Evolutionary conservation across 805 yeast genomes (phyloP).

Genomic region (Sugiyamaella lignohabitans): DNA sequence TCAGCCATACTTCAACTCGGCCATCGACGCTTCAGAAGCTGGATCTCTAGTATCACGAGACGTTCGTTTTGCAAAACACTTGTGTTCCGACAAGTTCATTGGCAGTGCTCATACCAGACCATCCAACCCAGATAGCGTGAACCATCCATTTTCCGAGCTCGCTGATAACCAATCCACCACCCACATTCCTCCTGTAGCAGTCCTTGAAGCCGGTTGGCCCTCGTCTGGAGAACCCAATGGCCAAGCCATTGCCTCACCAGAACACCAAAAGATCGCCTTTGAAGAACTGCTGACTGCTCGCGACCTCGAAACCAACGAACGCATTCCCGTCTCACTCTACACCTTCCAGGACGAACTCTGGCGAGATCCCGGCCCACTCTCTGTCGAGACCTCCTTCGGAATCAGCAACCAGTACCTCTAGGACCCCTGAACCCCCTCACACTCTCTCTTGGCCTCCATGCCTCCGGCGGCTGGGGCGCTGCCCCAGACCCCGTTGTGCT

Average conservation of each 20-base stretch:
- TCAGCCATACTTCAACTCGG: constrained; percentile 62
- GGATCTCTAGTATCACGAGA: constrained; percentile 62
- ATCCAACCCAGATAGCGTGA: not conserved
- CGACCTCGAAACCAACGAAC: constrained; percentile 8
- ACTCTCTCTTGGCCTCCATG: too few species aligned
- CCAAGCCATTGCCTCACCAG: constrained; percentile 62
- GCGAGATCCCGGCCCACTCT: constrained; percentile 20
- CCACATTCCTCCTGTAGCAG: constrained; percentile 38
- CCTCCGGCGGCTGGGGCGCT: too few species aligned
- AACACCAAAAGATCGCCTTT: constrained; percentile 64
- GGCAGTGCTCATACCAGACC: constrained; percentile 17
- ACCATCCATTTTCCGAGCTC: not conserved
- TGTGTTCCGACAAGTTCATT: constrained; percentile 40
- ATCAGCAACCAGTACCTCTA: constrained; percentile 11
- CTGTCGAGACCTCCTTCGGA: constrained; percentile 21
- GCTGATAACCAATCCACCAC: not conserved
- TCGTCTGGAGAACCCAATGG: constrained; percentile 64
- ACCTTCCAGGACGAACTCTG: constrained; percentile 20
- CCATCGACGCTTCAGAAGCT: constrained; percentile 51
- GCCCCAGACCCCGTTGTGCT: too few species aligned
- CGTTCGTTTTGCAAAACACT: constrained; percentile 42
- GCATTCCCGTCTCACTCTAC: constrained; percentile 17
- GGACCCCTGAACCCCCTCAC: too few species aligned
- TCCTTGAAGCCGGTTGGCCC: constrained; percentile 91
- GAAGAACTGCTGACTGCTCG: constrained; percentile 42